phyloP scores from a whole-genome alignment of 2,329 filamentous ascomycete genomes.

The Fusarium fujikuroi region DNA sequence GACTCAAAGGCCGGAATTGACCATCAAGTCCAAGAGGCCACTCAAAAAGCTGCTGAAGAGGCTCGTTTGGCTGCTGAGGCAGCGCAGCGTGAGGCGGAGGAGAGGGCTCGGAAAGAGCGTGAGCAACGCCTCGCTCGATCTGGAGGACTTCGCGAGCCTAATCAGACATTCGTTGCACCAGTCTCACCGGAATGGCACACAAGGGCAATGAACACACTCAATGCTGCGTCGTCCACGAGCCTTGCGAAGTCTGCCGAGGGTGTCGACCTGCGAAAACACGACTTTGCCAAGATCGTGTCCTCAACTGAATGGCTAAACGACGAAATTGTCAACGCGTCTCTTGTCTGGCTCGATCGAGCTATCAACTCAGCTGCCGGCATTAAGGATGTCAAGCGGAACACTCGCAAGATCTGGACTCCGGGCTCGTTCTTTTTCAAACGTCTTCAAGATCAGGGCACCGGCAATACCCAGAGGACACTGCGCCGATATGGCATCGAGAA shows the following conservation, averaged over 20 bases:
- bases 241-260: conserved; percentile 62
- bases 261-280: conserved; percentile 61
- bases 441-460: conserved; percentile 60
- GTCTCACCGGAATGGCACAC: conserved; percentile 45
- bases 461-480: conserved; percentile 64
- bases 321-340: conserved; percentile 75
- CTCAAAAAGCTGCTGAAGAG: conserved; percentile 42
- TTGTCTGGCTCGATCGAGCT: conserved; percentile 68
- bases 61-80: conserved; percentile 43
- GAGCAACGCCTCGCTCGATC: conserved; percentile 46
- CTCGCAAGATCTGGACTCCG: conserved; percentile 70
- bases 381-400: conserved; percentile 56
- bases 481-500: conserved; percentile 66
- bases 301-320: conserved; percentile 77
- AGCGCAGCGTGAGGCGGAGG: conserved; percentile 36
- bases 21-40: conserved; percentile 40
- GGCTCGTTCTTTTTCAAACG: conserved; percentile 74
- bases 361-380: conserved; percentile 68
- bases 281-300: conserved; percentile 71
- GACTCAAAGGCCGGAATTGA: conserved; percentile 43
- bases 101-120: conserved; percentile 39
- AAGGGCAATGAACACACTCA: conserved; percentile 47
- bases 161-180: conserved; percentile 41
- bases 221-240: conserved; percentile 47
- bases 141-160: conserved; percentile 47